phyloP scores from a whole-genome alignment of 257 asterid species.

The Asclepias syriaca region DNA sequence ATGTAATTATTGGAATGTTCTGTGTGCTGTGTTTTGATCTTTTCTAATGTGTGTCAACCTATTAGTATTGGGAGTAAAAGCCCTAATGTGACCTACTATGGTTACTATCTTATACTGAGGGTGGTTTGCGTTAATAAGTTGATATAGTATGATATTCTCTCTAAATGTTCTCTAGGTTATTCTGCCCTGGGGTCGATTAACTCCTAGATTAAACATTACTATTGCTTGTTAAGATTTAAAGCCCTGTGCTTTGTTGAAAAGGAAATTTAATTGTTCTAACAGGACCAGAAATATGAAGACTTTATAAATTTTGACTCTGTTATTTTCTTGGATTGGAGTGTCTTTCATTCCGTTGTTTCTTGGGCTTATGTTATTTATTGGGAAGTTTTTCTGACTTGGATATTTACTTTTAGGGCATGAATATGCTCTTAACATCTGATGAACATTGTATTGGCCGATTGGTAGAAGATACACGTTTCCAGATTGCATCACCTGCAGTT shows the following conservation, averaged over 20 bases:
- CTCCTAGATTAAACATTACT: not conserved
- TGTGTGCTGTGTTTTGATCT: not conserved
- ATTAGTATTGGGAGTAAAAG: not conserved
- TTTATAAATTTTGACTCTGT: not conserved
- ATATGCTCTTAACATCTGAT: constrained; percentile 66
- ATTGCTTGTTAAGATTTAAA: not conserved
- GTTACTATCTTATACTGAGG: not conserved
- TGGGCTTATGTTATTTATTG: not conserved
- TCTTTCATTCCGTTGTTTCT: not conserved
- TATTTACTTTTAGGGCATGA: constrained; percentile 52
- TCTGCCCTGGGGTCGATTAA: not conserved
- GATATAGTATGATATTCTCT: not conserved
- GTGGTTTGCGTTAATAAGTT: not conserved
- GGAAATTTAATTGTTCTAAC: not conserved
- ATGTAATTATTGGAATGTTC: not conserved
- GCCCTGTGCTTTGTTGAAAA: not conserved
- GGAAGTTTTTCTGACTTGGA: constrained; percentile 13
- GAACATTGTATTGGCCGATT: constrained; percentile 87
- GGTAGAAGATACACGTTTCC: constrained; percentile 67
- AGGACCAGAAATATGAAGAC: not conserved
- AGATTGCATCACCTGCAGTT: constrained; percentile 68
- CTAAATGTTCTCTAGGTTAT: not conserved
- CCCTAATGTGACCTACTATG: not conserved
- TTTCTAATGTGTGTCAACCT: not conserved
- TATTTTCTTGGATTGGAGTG: not conserved